Base-by-base conservation (phyloP, 257 asterid species). In the Avicennia marina region DNA sequence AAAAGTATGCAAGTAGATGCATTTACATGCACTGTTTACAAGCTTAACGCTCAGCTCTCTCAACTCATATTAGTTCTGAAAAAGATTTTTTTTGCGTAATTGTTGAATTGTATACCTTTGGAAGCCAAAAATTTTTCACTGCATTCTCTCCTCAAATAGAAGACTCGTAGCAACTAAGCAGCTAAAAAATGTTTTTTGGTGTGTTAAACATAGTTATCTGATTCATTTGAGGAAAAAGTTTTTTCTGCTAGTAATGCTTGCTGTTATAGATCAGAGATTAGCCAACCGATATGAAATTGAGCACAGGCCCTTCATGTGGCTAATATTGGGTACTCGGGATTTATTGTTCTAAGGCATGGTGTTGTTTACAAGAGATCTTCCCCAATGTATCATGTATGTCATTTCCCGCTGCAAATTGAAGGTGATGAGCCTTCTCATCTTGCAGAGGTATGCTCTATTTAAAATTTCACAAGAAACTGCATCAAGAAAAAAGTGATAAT, bases 311-410 rank as follows among this genome's bases (percentile, higher is more conserved):
- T 91, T 68, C 79, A 72, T 5, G 87, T 80, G 59, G 96, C 78
- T 29, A 88, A 83, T 72, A 64, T 91, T 63, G 98, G 98, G 54
- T 90, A 88, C 79, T 79, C 96, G 6, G 95, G 95, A 48, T 85
- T 88, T 67, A 61, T 88, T 20, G 21, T 85, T 53, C 65, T 88
- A 63, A 81, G 94, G 42, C 65, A 88, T 22, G 86, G 90, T 17
- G 64, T 66, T 29, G 70, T 88, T 58, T 76, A 73, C 66, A 69
- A 67, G 56, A 90, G 64, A 62, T 83, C 89, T 56, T 80, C 82
- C 16, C 90, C 94, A 19, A 83, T 81, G 95, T 62, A 69, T 44
- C 88, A 85, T 24, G 88, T 58, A 48, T 88, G 83, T 75, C 69
- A 80, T 70, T 84, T 81, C 56, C 95, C 98, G 1, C 7, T 71